Evolutionary conservation across 768 basidiomycete species (phyloP).

Genomic region (Leccinum disarticulatum): DNA sequence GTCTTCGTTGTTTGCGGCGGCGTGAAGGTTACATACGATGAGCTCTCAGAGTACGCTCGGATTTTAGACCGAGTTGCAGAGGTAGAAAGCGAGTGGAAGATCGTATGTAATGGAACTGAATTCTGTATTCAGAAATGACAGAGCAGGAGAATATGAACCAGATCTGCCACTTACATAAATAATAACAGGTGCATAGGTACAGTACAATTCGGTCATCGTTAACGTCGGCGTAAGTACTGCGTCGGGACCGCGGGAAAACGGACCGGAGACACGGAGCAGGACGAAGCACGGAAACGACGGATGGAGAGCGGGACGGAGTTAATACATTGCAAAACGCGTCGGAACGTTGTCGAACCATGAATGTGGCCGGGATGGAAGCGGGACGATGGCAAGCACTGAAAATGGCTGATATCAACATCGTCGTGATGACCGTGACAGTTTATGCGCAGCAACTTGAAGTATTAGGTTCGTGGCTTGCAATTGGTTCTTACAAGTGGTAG

Average conservation of each 20-base stretch:
- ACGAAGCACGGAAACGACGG: too few species aligned
- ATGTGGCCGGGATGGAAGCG: too few species aligned
- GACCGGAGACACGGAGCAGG: too few species aligned
- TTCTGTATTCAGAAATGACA: constrained; percentile 19
- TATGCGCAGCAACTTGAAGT: neutral
- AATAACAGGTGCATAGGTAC: neutral
- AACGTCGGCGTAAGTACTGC: neutral
- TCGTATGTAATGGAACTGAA: constrained; percentile 31
- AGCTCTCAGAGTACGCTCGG: constrained; percentile 48
- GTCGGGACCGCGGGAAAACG: too few species aligned
- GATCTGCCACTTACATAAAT: constrained; percentile 1
- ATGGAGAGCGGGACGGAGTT: too few species aligned
- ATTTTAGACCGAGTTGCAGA: constrained; percentile 38
- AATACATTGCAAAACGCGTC: too few species aligned
- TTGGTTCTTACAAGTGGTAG: neutral
- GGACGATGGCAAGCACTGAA: too few species aligned
- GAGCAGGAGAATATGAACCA: neutral
- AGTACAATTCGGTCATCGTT: neutral
- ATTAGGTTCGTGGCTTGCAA: neutral
- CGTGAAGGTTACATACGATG: constrained; percentile 60
- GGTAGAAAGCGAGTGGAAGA: constrained; percentile 27
- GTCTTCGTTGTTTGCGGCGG: constrained; percentile 40
- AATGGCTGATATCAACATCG: too few species aligned
- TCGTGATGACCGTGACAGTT: constrained; percentile 35
- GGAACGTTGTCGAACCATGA: too few species aligned